phyloP scores from a whole-genome alignment of 2,329 filamentous ascomycete species.

The Parafenestella ontariensis region DNA sequence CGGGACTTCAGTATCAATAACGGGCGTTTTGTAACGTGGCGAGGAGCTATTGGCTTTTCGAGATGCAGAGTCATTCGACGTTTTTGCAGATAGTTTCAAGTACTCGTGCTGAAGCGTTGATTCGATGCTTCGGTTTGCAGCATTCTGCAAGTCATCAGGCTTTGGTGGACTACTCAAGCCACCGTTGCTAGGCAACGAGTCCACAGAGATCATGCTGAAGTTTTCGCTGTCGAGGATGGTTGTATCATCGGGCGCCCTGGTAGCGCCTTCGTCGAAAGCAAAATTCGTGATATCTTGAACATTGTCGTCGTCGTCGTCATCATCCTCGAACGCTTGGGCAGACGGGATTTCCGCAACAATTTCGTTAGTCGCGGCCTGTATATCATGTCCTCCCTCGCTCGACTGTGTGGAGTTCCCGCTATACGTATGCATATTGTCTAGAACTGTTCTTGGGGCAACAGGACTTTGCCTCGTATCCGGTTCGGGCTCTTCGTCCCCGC shows the following conservation, averaged over 20 bases:
- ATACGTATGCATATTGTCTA: constrained; percentile 3
- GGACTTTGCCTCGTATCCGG: neutral
- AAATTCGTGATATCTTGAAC: constrained; percentile 29
- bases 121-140: constrained; percentile 8
- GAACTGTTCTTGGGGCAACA: neutral
- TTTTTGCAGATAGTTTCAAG: constrained; percentile 10
- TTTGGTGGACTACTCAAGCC: constrained; percentile 36
- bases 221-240: constrained; percentile 58
- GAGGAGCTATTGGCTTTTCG: constrained; percentile 7
- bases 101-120: constrained; percentile 22
- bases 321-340: constrained; percentile 14
- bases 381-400: neutral
- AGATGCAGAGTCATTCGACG: neutral
- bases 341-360: neutral
- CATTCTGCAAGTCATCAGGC: constrained; percentile 7
- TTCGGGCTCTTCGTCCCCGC: constrained; percentile 29
- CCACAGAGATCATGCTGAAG: constrained; percentile 60
- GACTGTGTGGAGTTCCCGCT: constrained; percentile 7
- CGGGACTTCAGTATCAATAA: constrained; percentile 33
- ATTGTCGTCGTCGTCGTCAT: constrained; percentile 31
- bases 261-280: constrained; percentile 41
- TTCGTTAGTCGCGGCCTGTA: neutral
- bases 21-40: constrained; percentile 39
- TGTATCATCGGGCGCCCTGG: constrained; percentile 51
- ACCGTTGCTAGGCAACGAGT: constrained; percentile 51